Conservation (phyloP, 2,329 filamentous ascomycete species). For the Ascosphaera pollenicola region DNA sequence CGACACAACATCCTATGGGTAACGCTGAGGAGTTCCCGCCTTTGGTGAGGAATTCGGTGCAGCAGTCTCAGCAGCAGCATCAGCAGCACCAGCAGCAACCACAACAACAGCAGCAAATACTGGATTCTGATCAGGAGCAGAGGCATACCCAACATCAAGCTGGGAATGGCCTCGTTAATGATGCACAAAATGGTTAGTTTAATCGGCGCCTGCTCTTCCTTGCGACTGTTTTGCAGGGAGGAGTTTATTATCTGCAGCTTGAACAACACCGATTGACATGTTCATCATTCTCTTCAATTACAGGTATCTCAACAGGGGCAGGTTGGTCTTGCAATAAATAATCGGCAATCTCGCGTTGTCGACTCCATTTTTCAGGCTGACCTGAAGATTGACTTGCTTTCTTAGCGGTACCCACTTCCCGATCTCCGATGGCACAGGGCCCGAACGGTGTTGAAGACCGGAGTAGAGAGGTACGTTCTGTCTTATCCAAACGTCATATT, state of each 20-base stretch:
- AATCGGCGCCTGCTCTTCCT: too few relatives aligned
- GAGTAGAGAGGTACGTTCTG: slow-evolving; percentile 17
- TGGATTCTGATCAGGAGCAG: slow-evolving; percentile 4
- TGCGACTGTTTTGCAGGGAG: too few relatives aligned
- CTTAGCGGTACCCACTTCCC: slow-evolving; percentile 9
- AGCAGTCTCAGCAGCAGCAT: too few relatives aligned
- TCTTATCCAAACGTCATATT: too few relatives aligned
- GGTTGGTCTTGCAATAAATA: too few relatives aligned
- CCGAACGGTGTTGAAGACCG: slow-evolving; percentile 21
- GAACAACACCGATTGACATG: too few relatives aligned
- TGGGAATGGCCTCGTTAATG: too few relatives aligned
- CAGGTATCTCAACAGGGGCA: too few relatives aligned
- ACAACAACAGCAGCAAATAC: background rate
- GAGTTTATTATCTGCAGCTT: too few relatives aligned
- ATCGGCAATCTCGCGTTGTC: too few relatives aligned
- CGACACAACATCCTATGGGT: slow-evolving; percentile 31
- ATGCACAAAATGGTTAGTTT: too few relatives aligned
- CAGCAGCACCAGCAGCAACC: background rate
- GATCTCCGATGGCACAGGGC: slow-evolving; percentile 21
- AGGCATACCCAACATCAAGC: background rate
- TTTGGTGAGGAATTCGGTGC: slow-evolving; percentile 31
- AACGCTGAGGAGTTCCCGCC: slow-evolving; percentile 40
- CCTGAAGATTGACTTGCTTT: background rate
- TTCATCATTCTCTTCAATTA: too few relatives aligned
- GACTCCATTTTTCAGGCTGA: background rate